Conservation (phyloP, 2,329 filamentous ascomycete species). For the Alternaria postmessia region DNA sequence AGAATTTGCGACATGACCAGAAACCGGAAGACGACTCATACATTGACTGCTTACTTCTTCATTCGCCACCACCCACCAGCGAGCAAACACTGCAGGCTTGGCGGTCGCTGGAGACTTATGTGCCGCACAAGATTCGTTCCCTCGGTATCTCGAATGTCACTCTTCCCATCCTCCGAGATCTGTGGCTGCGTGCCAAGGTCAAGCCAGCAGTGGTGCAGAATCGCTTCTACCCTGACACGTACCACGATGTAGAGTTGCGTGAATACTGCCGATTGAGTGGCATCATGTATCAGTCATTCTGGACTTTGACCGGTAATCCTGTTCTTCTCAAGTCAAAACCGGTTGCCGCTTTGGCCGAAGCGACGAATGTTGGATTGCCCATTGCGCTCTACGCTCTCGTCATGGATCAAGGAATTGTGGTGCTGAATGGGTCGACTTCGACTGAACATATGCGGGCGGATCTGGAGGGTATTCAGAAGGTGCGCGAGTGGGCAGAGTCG, state of each 20-base stretch:
- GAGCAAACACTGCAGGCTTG: constrained; percentile 69
- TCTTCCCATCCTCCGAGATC: constrained; percentile 62
- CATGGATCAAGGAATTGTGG: constrained; percentile 59
- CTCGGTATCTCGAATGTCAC: constrained; percentile 80
- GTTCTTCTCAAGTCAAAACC: constrained; percentile 56
- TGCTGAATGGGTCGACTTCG: constrained; percentile 67
- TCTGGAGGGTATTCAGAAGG: constrained; percentile 54
- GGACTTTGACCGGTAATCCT: constrained; percentile 68
- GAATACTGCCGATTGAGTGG: constrained; percentile 61
- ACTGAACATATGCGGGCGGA: constrained; percentile 62
- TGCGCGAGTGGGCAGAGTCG: constrained; percentile 55
- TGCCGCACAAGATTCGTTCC: constrained; percentile 69
- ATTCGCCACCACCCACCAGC: constrained; percentile 62
- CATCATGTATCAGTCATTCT: constrained; percentile 68
- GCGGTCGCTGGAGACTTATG: constrained; percentile 70
- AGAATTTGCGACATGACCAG: constrained; percentile 60
- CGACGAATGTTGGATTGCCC: constrained; percentile 52
- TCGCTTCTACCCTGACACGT: constrained; percentile 69
- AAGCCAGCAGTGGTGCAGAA: constrained; percentile 77
- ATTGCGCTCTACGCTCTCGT: constrained; percentile 66
- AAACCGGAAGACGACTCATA: constrained; percentile 55
- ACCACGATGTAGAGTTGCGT: constrained; percentile 68
- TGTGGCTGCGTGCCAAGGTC: constrained; percentile 59
- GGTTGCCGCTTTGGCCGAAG: constrained; percentile 60
- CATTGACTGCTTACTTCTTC: constrained; percentile 67